Conservation (phyloP, 2,329 filamentous ascomycete species). For the Fonsecaea monophora region DNA sequence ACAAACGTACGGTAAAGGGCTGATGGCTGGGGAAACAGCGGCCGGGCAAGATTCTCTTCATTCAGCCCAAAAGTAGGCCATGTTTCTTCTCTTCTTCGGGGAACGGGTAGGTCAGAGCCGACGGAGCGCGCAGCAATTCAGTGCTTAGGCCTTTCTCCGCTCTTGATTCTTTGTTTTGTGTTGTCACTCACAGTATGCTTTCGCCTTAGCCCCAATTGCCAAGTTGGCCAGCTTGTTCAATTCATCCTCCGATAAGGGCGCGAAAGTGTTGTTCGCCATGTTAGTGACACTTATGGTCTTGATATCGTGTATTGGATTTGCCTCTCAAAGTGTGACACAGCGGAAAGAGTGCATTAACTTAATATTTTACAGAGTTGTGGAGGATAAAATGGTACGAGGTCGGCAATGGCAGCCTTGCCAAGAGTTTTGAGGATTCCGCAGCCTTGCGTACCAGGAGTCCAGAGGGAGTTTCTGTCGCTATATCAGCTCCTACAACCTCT, state of each 20-base stretch:
- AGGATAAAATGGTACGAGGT: neutral
- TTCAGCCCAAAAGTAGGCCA: neutral
- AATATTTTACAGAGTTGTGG: conserved; percentile 3
- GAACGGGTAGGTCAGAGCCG: neutral
- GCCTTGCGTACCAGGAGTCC: conserved; percentile 15
- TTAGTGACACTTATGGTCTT: neutral
- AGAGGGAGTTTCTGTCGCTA: neutral
- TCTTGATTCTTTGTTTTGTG: conserved; percentile 24
- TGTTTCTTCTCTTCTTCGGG: neutral
- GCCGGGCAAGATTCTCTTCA: neutral
- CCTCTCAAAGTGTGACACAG: neutral
- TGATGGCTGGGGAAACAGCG: neutral
- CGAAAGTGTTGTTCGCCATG: conserved; percentile 3
- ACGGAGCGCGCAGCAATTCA: neutral
- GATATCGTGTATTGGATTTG: neutral
- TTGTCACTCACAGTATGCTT: conserved; percentile 74
- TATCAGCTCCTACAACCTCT: conserved; percentile 3
- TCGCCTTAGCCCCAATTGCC: conserved; percentile 73
- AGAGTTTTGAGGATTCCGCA: conserved; percentile 15
- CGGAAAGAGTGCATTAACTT: neutral
- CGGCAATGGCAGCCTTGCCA: conserved; percentile 23
- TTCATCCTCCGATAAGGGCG: conserved; percentile 34
- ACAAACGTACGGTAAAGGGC: neutral
- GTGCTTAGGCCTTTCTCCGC: neutral
- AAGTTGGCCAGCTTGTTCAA: conserved; percentile 46